phyloP scores from a whole-genome alignment of 1,139 yeast species.

The Hansenula lynferdii region DNA sequence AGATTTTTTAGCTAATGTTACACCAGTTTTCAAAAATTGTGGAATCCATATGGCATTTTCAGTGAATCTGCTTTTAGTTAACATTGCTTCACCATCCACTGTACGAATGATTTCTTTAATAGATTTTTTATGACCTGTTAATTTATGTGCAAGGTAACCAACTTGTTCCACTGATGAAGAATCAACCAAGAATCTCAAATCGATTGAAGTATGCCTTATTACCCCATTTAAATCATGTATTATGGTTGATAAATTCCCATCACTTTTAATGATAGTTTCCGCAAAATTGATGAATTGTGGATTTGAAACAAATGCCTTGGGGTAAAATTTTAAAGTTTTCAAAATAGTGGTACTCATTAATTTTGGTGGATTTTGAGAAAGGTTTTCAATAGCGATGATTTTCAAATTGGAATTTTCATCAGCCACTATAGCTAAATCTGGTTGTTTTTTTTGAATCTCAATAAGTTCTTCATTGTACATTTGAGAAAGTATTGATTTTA shows the following conservation, averaged over 20 bases:
- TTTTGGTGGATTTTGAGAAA: conserved; percentile 44
- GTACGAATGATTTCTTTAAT: conserved; percentile 65
- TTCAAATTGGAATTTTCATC: conserved; percentile 40
- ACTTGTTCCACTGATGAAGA: conserved; percentile 10
- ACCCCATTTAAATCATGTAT: conserved; percentile 49
- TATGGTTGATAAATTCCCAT: conserved; percentile 34
- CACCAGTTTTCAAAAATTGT: conserved; percentile 23
- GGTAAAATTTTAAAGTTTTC: conserved; percentile 18
- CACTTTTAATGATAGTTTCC: conserved; percentile 20
- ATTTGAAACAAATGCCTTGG: conserved; percentile 24
- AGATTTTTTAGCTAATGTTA: conserved; percentile 28
- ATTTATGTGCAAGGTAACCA: conserved; percentile 40
- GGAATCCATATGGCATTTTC: conserved; percentile 65
- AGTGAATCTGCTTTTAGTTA: conserved; percentile 47
- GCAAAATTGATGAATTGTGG: conserved; percentile 30
- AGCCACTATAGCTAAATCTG: conserved; percentile 56
- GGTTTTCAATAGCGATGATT: conserved; percentile 46
- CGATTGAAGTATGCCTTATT: conserved; percentile 41
- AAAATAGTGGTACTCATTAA: conserved; percentile 25
- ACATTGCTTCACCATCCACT: conserved; percentile 49
- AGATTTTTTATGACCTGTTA: conserved; percentile 85
- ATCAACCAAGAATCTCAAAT: conserved; percentile 27
- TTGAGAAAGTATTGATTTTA: conserved; percentile 21
- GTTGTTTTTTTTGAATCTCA: conserved; percentile 27
- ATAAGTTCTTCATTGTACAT: conserved; percentile 17